These are phyloP conservation scores for Hydnum rufescens DNA, from an alignment of 768 basidiomycete species.

Conservation along the genomic window DNA sequence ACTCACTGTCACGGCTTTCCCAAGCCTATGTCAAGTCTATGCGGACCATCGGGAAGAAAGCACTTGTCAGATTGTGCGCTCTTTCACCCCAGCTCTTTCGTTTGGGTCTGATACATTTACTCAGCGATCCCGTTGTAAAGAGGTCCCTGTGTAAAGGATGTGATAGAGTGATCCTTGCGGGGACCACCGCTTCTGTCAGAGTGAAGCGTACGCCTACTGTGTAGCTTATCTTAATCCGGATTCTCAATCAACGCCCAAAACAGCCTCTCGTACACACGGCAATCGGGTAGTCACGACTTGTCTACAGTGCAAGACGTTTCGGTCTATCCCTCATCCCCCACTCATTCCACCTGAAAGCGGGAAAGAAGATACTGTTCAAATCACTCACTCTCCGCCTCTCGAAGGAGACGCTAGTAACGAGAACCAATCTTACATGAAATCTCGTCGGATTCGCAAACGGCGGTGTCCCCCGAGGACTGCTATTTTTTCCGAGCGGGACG, in stretches of 20 bases:
- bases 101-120: not conserved
- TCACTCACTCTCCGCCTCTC: too few species aligned
- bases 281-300: not conserved
- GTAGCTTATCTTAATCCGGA: too few species aligned
- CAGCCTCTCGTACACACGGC: slow-evolving; percentile 11
- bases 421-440: too few species aligned
- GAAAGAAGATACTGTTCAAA: too few species aligned
- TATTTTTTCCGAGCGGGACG: not conserved
- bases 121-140: slow-evolving; percentile 68
- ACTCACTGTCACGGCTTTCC: slow-evolving; percentile 26
- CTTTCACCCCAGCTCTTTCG: not conserved
- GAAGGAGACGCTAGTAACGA: too few species aligned
- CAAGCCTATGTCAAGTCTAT: slow-evolving; percentile 47
- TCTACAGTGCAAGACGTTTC: slow-evolving; percentile 14
- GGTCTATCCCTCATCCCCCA: slow-evolving; percentile 1
- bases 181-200: slow-evolving; percentile 42
- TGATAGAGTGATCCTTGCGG: slow-evolving; percentile 42
- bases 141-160: slow-evolving; percentile 60
- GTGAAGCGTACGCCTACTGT: slow-evolving; percentile 36
- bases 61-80: slow-evolving; percentile 55
- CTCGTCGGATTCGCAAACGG: not conserved
- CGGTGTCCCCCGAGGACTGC: not conserved
- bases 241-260: not conserved
- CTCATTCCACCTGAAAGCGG: too few species aligned
- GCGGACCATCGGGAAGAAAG: slow-evolving; percentile 52